These are phyloP conservation scores for Dendrobium officinale DNA, from an alignment of 106 monocot genomes.

Conservation along the genomic window DNA sequence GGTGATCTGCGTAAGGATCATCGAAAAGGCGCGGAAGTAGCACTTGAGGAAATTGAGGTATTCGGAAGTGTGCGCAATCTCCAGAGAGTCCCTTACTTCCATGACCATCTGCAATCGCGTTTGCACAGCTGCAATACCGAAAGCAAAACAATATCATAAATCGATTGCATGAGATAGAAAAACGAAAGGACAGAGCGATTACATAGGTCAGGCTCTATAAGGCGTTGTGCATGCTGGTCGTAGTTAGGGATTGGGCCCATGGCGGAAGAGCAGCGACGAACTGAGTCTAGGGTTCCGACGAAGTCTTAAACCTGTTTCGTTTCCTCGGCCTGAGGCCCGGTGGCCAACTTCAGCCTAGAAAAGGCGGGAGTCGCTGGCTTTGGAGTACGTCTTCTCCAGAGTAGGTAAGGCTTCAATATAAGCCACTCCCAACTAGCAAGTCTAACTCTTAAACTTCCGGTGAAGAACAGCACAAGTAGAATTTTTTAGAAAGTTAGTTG, in stretches of 20 bases:
- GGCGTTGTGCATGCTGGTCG: slow-evolving; percentile 84
- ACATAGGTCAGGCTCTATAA: slow-evolving; percentile 79
- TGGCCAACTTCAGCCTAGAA: not conserved
- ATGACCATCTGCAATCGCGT: slow-evolving; percentile 78
- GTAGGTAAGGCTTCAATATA: too few species aligned
- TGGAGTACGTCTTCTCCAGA: too few species aligned
- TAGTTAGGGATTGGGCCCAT: slow-evolving; percentile 84
- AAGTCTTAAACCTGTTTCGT: not conserved
- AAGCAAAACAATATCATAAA: not conserved
- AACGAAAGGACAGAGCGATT: not conserved
- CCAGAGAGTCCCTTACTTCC: slow-evolving; percentile 92
- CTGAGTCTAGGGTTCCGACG: slow-evolving; percentile 4
- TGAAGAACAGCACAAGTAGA: too few species aligned
- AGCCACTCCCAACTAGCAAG: too few species aligned
- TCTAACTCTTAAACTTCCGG: too few species aligned
- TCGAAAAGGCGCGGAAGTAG: slow-evolving; percentile 85
- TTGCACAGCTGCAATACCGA: slow-evolving; percentile 39
- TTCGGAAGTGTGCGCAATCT: slow-evolving; percentile 97
- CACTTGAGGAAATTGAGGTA: slow-evolving; percentile 85
- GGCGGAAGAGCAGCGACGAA: not conserved
- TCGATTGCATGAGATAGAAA: not conserved
- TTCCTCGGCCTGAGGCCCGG: not conserved
- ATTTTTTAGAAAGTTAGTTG: too few species aligned
- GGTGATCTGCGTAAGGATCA: slow-evolving; percentile 69
- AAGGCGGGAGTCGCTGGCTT: not conserved